Evolutionary conservation across 352 stramenopile species (phyloP), one percentile per base, ranked within the genome.

Genomic region (Globisporangium carolinianum): DNA sequence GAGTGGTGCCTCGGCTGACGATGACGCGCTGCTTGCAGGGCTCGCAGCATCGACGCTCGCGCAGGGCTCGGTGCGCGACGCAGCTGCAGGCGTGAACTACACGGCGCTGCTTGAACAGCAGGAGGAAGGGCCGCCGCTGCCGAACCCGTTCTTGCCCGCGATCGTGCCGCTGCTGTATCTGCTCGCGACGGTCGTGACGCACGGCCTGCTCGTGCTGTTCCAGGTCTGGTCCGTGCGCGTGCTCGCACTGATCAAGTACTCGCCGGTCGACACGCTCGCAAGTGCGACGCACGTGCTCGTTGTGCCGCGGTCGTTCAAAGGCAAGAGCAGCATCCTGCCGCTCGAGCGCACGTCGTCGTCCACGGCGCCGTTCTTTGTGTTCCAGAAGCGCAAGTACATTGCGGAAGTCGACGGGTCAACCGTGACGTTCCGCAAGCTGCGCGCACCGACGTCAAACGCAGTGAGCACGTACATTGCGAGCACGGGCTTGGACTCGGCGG

Each of bases 311-410:
- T 89, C 82, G 55, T 93, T 92, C 66, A 90, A 91, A 63, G 86
- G 86, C 47, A 94, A 94, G 71, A 94, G 82, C 65, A 85, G 76
- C 60, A 94, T 95, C 52, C 77, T 94, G 36, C 61, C 71, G 60
- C 72, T 95, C 32, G 72, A 86, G 43, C 66, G 65, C 10, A 64
- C 72, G 5, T 48, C 54, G 0, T 74, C 78, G 41, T 74, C 69
- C 2, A 64, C 64, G 4, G 67, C 68, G 3, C 73, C 75, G 18
- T 94, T 87, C 52, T 95, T 95, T 53, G 61, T 92, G 49, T 95
- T 95, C 60, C 86, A 95, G 62, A 95, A 94, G 70, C 83, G 90
- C 75, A 95, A 95, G 65, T 95, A 95, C 58, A 68, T 92, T 5
- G 82, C 80, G 1, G 75, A 87, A 48, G 53, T 68, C 11, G 75